Base-by-base conservation (phyloP, 2,329 filamentous ascomycete genomes). In the Zarea fungicola region DNA sequence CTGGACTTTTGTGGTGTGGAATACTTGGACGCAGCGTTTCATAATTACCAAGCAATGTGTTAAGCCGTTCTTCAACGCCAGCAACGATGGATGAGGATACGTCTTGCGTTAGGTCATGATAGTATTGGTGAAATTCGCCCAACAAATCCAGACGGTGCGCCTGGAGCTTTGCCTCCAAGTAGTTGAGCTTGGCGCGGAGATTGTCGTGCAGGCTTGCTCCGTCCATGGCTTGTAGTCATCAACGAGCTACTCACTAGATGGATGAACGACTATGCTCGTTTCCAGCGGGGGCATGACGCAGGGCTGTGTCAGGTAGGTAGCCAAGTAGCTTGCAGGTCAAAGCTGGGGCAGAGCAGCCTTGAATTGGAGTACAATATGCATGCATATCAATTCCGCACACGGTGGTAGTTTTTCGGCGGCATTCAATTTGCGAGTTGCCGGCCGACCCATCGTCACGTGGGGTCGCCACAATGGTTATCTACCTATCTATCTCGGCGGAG, bases 111-210 rank as follows among this genome's bases (percentile, higher is more conserved):
- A 79, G 65, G 42, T 71, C 64, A 49, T 71, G 70, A 53, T 75
- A 74, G 64, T 80, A 76, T 55, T 70, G 72, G 50, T 74, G 68
- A 59, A 83, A 84, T 57, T 83, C 76, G 54, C 69, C 63, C 44
- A 76, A 71, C 71, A 82, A 74, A 54, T 78, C 75, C 60, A 72
- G 73, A 56, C 76, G 77, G 65, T 79, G 81, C 52, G 71, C 67
- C 52, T 68, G 71, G 58, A 84, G 77, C 61, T 76, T 77, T 60
- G 69, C 66, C 59, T 84, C 77, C 45, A 83, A 76, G 57, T 80
- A 71, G 58, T 65, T 66, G 55, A 80, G 75, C 70, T 75, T 78
- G 58, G 65, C 65, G 56, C 74, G 69, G 60, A 82, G 71, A 63
- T 75, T 72, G 49, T 71, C 68, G 55, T 77, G 68, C 54, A 80